phyloP scores from a whole-genome alignment of 768 basidiomycete species.

The Kwoniella dendrophila region DNA sequence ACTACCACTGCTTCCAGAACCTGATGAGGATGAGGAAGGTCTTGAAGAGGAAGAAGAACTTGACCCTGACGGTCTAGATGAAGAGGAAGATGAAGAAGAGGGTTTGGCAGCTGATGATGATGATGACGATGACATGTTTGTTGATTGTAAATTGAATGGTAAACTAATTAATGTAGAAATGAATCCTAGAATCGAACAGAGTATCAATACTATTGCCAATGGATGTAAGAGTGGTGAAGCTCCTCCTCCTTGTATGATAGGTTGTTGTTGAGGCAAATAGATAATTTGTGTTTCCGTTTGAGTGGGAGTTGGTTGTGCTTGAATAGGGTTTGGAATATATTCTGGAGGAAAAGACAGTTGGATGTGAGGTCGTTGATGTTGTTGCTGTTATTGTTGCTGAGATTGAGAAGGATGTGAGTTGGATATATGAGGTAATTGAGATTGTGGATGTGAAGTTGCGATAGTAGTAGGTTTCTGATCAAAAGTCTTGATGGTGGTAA shows the following conservation, averaged over 20 bases:
- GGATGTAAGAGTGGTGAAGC: slow-evolving; percentile 14
- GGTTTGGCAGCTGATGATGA: slow-evolving; percentile 18
- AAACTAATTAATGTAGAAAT: slow-evolving; percentile 6
- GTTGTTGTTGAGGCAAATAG: slow-evolving; percentile 10
- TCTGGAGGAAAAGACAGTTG: too few species aligned
- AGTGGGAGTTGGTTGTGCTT: neutral
- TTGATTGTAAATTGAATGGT: slow-evolving; percentile 14
- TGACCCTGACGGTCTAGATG: slow-evolving; percentile 10
- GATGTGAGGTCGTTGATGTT: too few species aligned
- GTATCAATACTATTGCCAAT: slow-evolving; percentile 12
- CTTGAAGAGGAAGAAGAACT: slow-evolving; percentile 17
- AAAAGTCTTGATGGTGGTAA: too few species aligned
- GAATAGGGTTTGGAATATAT: too few species aligned
- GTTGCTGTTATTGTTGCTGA: too few species aligned
- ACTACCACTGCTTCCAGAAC: slow-evolving; percentile 13
- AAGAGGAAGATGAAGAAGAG: slow-evolving; percentile 28
- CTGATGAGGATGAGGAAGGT: slow-evolving; percentile 21
- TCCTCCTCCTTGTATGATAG: neutral
- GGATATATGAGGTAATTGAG: too few species aligned
- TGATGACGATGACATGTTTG: slow-evolving; percentile 23
- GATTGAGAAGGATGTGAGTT: too few species aligned
- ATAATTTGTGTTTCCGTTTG: slow-evolving; percentile 5
- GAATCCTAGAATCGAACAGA: slow-evolving; percentile 23
- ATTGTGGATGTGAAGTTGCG: too few species aligned
- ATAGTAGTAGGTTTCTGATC: too few species aligned